Evolutionary conservation across 768 basidiomycete species (phyloP).

Genomic region (Dioszegia crocea): DNA sequence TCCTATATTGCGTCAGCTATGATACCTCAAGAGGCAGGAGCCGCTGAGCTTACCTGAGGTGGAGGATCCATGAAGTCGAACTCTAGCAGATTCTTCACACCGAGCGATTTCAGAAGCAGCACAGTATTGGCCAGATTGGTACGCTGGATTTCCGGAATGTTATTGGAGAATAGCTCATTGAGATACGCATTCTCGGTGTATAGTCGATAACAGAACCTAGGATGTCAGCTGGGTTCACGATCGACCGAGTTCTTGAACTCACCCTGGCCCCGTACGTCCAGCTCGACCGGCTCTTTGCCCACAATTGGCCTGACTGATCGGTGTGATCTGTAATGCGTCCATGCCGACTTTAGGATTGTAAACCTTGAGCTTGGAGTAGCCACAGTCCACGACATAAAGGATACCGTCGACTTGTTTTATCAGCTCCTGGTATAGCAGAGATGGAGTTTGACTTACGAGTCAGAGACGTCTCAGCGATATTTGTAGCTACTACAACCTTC

Average conservation of each 20-base stretch:
- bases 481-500: constrained; percentile 97
- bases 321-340: constrained; percentile 98
- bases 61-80: constrained; percentile 99
- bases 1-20: constrained; percentile 55
- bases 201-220: constrained; percentile 89
- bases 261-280: constrained; percentile 94
- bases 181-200: constrained; percentile 96
- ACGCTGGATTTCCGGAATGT: constrained; percentile 96
- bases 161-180: constrained; percentile 91
- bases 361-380: constrained; percentile 95
- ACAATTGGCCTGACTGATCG: constrained; percentile 97
- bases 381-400: constrained; percentile 90
- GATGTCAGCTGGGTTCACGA: constrained; percentile 10
- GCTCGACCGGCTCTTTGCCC: constrained; percentile 94
- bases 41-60: constrained; percentile 67
- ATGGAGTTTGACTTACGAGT: constrained; percentile 52
- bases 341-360: constrained; percentile 99
- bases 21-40: background rate
- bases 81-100: constrained; percentile 93
- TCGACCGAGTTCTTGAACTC: constrained; percentile 40
- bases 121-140: constrained; percentile 98
- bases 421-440: constrained; percentile 50
- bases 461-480: constrained; percentile 96
- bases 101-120: constrained; percentile 84
- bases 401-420: constrained; percentile 79